phyloP scores from a whole-genome alignment of 148 eudicot genomes.

The Chenopodium formosanum region DNA sequence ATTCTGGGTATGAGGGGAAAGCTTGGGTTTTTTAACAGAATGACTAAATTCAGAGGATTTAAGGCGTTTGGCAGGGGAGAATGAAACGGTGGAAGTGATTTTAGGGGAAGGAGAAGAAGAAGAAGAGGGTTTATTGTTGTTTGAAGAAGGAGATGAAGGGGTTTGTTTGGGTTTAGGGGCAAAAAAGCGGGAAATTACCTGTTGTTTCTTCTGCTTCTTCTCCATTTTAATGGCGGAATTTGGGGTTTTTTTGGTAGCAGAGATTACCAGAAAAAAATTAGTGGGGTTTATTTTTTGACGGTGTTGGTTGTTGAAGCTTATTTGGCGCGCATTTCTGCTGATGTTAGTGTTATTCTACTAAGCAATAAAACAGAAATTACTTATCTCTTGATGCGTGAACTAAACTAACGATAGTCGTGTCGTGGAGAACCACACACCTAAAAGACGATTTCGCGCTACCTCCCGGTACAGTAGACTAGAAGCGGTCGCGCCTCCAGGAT shows the following conservation, averaged over 20 bases:
- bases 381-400: too few relatives aligned
- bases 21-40: slow-evolving; percentile 43
- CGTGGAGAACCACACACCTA: too few relatives aligned
- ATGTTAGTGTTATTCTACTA: too few relatives aligned
- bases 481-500: too few relatives aligned
- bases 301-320: not conserved
- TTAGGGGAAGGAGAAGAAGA: slow-evolving; percentile 58
- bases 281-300: not conserved
- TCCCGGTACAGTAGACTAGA: too few relatives aligned
- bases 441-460: too few relatives aligned
- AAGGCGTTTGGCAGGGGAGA: slow-evolving; percentile 78
- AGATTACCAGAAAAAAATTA: not conserved
- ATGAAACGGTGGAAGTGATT: slow-evolving; percentile 63
- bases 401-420: too few relatives aligned
- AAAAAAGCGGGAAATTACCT: slow-evolving; percentile 84
- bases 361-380: too few relatives aligned
- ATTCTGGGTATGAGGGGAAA: slow-evolving; percentile 50
- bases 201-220: slow-evolving; percentile 73
- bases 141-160: slow-evolving; percentile 45
- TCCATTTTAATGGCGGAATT: slow-evolving; percentile 45
- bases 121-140: slow-evolving; percentile 20
- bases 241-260: not conserved
- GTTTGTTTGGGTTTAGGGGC: slow-evolving; percentile 70
- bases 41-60: slow-evolving; percentile 40
- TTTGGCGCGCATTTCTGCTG: slow-evolving; percentile 27